These are phyloP conservation scores for Eucalyptus pauciflora DNA, from an alignment of 345 rosid species.

Conservation along the genomic window DNA sequence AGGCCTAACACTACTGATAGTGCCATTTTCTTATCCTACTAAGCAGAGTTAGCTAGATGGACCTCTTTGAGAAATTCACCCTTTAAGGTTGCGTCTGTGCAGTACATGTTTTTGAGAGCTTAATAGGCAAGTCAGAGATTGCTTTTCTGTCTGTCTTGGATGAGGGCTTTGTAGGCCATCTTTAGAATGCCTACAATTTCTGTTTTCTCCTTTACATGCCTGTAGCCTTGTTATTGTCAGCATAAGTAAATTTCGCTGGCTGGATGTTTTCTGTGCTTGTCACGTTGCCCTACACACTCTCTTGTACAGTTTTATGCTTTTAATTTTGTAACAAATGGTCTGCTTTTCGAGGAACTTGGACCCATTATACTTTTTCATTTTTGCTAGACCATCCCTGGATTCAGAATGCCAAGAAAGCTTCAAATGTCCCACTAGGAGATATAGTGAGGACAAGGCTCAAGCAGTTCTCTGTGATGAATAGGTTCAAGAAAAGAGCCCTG, in stretches of 20 bases:
- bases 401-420: constrained; percentile 90
- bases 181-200: not conserved
- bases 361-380: not conserved
- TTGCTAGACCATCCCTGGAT: constrained; percentile 83
- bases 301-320: not conserved
- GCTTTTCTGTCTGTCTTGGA: not conserved
- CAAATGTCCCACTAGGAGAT: constrained; percentile 95
- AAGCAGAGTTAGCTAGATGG: not conserved
- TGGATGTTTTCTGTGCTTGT: not conserved
- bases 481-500: constrained; percentile 89
- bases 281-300: not conserved
- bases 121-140: not conserved
- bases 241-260: not conserved
- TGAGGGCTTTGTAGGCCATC: not conserved
- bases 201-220: not conserved
- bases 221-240: not conserved
- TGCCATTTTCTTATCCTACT: not conserved
- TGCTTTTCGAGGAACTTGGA: not conserved
- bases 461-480: constrained; percentile 95
- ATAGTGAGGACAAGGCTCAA: constrained; percentile 85
- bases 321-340: not conserved
- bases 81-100: not conserved
- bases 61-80: not conserved
- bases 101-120: not conserved
- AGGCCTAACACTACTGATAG: not conserved